Conservation (phyloP, 2,329 filamentous ascomycete genomes). For the Berkeleyomyces basicola region DNA sequence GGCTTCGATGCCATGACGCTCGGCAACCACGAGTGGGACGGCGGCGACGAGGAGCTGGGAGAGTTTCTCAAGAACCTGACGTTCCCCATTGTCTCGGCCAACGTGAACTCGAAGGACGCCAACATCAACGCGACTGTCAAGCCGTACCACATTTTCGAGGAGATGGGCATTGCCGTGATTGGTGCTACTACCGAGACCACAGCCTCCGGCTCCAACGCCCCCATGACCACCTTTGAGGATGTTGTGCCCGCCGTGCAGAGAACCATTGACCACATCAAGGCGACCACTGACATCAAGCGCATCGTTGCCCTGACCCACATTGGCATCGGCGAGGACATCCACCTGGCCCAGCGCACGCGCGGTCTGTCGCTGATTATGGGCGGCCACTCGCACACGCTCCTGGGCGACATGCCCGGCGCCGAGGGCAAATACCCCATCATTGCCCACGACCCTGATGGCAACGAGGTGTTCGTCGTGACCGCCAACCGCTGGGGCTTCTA, state of each 20-base stretch:
- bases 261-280: constrained; percentile 43
- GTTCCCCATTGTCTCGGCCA: constrained; percentile 47
- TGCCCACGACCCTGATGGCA: constrained; percentile 39
- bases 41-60: constrained; percentile 44
- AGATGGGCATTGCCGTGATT: constrained; percentile 45
- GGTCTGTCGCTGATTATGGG: constrained; percentile 54
- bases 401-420: constrained; percentile 41
- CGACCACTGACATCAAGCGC: constrained; percentile 43
- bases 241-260: constrained; percentile 41
- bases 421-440: constrained; percentile 48
- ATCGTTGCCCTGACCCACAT: constrained; percentile 53
- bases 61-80: constrained; percentile 46
- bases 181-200: constrained; percentile 47
- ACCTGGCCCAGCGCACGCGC: constrained; percentile 40
- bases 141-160: constrained; percentile 46
- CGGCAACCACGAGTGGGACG: constrained; percentile 52
- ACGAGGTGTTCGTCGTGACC: constrained; percentile 53
- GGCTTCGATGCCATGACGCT: constrained; percentile 53
- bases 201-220: constrained; percentile 40
- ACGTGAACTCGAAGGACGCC: constrained; percentile 42
- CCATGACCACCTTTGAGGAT: constrained; percentile 41
- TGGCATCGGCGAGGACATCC: constrained; percentile 46
- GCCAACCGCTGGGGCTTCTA: constrained; percentile 55
- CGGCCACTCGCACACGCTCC: constrained; percentile 42
- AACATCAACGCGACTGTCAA: constrained; percentile 46